Conservation (phyloP, 2,329 filamentous ascomycete genomes). For the Myriosclerotinia curreyana region DNA sequence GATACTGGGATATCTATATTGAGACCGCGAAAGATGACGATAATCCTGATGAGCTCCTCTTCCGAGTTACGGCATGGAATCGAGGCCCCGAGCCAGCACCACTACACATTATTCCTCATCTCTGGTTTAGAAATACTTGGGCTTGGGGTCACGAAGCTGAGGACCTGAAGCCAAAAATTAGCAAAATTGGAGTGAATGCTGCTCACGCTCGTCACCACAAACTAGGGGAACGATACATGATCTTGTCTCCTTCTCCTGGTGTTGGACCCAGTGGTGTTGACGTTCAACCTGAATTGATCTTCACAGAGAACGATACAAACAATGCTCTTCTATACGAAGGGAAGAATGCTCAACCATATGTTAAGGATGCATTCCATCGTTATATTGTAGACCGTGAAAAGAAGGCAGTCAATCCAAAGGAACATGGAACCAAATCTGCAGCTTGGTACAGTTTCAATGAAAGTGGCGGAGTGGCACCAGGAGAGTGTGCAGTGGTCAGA, state of each 20-base stretch:
- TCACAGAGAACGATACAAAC: slow-evolving; percentile 96
- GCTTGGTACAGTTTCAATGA: slow-evolving; percentile 94
- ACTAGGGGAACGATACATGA: slow-evolving; percentile 77
- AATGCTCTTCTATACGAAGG: slow-evolving; percentile 71
- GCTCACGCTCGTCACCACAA: slow-evolving; percentile 75
- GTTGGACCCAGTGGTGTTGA: slow-evolving; percentile 76
- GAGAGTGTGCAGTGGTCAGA: slow-evolving; percentile 91
- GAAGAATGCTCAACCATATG: slow-evolving; percentile 76
- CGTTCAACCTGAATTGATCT: slow-evolving; percentile 79
- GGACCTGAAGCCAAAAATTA: slow-evolving; percentile 77
- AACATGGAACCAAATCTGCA: slow-evolving; percentile 80
- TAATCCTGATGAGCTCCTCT: slow-evolving; percentile 85
- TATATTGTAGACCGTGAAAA: slow-evolving; percentile 81
- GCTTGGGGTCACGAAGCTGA: slow-evolving; percentile 79
- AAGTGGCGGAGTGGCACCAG: slow-evolving; percentile 79
- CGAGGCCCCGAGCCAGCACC: slow-evolving; percentile 86
- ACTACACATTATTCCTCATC: slow-evolving; percentile 87
- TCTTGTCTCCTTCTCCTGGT: slow-evolving; percentile 86
- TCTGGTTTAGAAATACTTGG: slow-evolving; percentile 98
- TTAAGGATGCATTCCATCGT: slow-evolving; percentile 93
- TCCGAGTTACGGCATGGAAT: slow-evolving; percentile 95
- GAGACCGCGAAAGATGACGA: slow-evolving; percentile 94
- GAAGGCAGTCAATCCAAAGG: slow-evolving; percentile 74
- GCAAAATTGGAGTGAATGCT: slow-evolving; percentile 60
- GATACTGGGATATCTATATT: slow-evolving; percentile 97